phyloP scores from a whole-genome alignment of 2,329 filamentous ascomycete genomes.

The Ophiostoma montium region DNA sequence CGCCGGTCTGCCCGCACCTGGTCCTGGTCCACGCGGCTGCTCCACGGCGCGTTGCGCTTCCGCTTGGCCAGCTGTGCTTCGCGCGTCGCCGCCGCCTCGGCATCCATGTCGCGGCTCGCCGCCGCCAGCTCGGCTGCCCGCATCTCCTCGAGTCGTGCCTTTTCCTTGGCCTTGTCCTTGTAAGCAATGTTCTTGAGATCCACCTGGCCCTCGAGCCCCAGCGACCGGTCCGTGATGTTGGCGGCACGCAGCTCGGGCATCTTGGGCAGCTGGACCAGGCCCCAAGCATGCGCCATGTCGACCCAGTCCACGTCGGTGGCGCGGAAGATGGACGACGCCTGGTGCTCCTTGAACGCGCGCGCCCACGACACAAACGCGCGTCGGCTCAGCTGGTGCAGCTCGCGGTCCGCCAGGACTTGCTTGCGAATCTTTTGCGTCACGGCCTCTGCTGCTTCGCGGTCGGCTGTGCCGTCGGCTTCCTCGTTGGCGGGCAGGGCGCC shows the following conservation, averaged over 20 bases:
- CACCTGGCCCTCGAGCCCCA: slow-evolving; percentile 46
- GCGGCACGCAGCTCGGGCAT: slow-evolving; percentile 75
- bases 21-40: slow-evolving; percentile 52
- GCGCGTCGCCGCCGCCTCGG: slow-evolving; percentile 25
- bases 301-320: slow-evolving; percentile 72
- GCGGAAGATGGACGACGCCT: slow-evolving; percentile 82
- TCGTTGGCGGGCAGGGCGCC: slow-evolving; percentile 3
- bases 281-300: slow-evolving; percentile 71
- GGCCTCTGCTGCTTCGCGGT: slow-evolving; percentile 37
- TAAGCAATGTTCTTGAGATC: slow-evolving; percentile 58
- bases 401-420: slow-evolving; percentile 40
- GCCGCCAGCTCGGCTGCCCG: slow-evolving; percentile 27
- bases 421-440: slow-evolving; percentile 17
- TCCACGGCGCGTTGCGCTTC: slow-evolving; percentile 57
- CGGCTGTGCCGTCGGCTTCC: slow-evolving; percentile 3
- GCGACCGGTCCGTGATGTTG: slow-evolving; percentile 53
- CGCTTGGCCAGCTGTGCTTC: slow-evolving; percentile 26
- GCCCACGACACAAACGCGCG: slow-evolving; percentile 90
- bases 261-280: slow-evolving; percentile 69
- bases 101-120: slow-evolving; percentile 21
- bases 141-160: slow-evolving; percentile 44
- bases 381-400: slow-evolving; percentile 75
- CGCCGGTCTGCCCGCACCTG: slow-evolving; percentile 35
- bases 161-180: slow-evolving; percentile 58
- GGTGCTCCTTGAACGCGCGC: slow-evolving; percentile 79